These are phyloP conservation scores for Peziza echinospora DNA, from an alignment of 495 filamentous ascomycete species.

Conservation along the genomic window DNA sequence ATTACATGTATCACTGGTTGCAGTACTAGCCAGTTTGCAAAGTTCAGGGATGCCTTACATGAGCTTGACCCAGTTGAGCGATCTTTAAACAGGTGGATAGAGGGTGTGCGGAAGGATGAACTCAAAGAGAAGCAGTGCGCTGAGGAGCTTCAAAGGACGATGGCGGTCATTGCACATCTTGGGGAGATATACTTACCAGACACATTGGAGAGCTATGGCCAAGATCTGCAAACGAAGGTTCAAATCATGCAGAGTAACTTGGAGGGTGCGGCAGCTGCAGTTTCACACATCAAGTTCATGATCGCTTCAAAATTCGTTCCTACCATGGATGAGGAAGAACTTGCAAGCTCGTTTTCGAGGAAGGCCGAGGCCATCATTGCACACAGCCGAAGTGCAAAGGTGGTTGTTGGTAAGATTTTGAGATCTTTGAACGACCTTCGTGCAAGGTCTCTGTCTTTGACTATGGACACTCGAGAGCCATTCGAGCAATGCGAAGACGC, in stretches of 20 bases:
- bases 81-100: slow-evolving; percentile 73
- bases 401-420: slow-evolving; percentile 58
- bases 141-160: slow-evolving; percentile 56
- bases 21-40: slow-evolving; percentile 51
- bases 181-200: slow-evolving; percentile 55
- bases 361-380: slow-evolving; percentile 50
- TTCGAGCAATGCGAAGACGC: slow-evolving; percentile 41
- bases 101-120: slow-evolving; percentile 60
- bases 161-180: slow-evolving; percentile 68
- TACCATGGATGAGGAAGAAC: slow-evolving; percentile 35
- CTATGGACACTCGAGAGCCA: slow-evolving; percentile 29
- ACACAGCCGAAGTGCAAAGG: slow-evolving; percentile 63
- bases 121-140: slow-evolving; percentile 65
- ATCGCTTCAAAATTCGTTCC: slow-evolving; percentile 38
- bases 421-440: slow-evolving; percentile 59
- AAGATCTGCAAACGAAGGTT: slow-evolving; percentile 51
- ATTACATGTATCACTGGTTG: slow-evolving; percentile 54
- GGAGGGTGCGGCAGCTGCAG: slow-evolving; percentile 49
- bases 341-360: slow-evolving; percentile 42
- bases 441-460: slow-evolving; percentile 51
- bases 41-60: slow-evolving; percentile 53
- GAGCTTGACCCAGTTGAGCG: slow-evolving; percentile 87
- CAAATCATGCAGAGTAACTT: slow-evolving; percentile 59
- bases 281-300: slow-evolving; percentile 39
- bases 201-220: slow-evolving; percentile 54